phyloP scores from a whole-genome alignment of 495 filamentous ascomycete species.

The Zalerion maritima region DNA sequence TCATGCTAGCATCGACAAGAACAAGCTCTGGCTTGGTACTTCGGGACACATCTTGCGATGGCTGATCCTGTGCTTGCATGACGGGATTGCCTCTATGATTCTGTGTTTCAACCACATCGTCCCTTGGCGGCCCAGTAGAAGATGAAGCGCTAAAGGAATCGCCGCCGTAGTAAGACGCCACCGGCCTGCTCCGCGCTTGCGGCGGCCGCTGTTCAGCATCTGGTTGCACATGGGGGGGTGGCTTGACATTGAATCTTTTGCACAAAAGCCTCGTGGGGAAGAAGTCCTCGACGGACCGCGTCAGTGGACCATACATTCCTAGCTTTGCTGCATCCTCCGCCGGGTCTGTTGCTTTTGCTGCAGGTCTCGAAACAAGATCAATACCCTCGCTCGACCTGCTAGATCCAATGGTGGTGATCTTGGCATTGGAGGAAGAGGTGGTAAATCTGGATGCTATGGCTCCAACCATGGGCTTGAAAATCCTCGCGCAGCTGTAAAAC shows the following conservation, averaged over 20 bases:
- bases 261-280: constrained; percentile 74
- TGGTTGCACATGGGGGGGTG: constrained; percentile 53
- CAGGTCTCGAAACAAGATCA: constrained; percentile 37
- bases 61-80: too few relatives aligned
- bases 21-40: constrained; percentile 14
- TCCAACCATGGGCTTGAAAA: constrained; percentile 85
- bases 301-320: constrained; percentile 88
- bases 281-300: constrained; percentile 55
- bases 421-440: constrained; percentile 40
- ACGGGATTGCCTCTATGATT: too few relatives aligned
- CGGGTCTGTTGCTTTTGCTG: constrained; percentile 56
- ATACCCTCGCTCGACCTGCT: constrained; percentile 14
- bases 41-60: too few relatives aligned
- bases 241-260: constrained; percentile 79
- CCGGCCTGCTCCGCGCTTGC: constrained; percentile 10
- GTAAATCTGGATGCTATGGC: constrained; percentile 90
- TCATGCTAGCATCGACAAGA: constrained; percentile 57
- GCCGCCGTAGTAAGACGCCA: constrained; percentile 7
- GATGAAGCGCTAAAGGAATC: constrained; percentile 20
- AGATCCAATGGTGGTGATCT: constrained; percentile 10
- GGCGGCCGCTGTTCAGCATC: constrained; percentile 32
- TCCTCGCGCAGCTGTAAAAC: constrained; percentile 75
- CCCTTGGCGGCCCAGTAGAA: too few relatives aligned
- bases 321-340: constrained; percentile 78
- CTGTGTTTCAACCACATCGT: too few relatives aligned